Percentiles rank a stretch among this genome's conserved stretches.
Conservation (phyloP, 306 rosid species). For the Lathyrus tuberosus region DNA sequence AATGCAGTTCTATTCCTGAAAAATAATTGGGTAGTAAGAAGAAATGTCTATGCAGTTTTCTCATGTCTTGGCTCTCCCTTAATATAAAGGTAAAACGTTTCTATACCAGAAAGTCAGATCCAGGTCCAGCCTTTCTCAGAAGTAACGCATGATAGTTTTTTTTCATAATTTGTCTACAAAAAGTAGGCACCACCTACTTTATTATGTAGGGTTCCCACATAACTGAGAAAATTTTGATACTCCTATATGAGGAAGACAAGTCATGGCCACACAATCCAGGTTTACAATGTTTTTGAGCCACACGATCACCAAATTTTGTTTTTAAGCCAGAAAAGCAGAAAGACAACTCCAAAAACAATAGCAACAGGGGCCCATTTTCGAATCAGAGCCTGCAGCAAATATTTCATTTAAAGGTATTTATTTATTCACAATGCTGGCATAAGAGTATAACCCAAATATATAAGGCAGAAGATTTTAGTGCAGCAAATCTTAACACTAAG, state of each 20-base stretch:
- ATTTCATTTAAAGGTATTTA: slow-evolving; percentile 33
- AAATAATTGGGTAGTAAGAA: slow-evolving; percentile 36
- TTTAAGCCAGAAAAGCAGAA: slow-evolving; percentile 95
- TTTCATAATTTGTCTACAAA: slow-evolving; percentile 37
- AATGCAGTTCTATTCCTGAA: slow-evolving; percentile 36
- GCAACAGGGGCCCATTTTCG: slow-evolving; percentile 99
- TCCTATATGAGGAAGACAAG: slow-evolving; percentile 34
- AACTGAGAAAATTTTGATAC: slow-evolving; percentile 33
- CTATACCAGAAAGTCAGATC: slow-evolving; percentile 40
- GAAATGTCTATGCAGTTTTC: slow-evolving; percentile 46
- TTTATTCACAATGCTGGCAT: slow-evolving; percentile 14
- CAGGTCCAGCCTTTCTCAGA: slow-evolving; percentile 37
- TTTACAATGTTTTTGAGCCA: background rate
- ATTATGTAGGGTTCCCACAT: slow-evolving; percentile 18
- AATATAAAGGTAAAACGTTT: slow-evolving; percentile 32
- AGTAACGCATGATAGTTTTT: slow-evolving; percentile 29
- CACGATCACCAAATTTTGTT: slow-evolving; percentile 79
- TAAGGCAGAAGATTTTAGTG: slow-evolving; percentile 25
- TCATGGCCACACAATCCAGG: slow-evolving; percentile 32
- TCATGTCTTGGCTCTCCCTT: slow-evolving; percentile 44
- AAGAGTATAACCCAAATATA: slow-evolving; percentile 18
- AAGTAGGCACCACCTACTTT: slow-evolving; percentile 30
- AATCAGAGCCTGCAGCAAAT: slow-evolving; percentile 73
- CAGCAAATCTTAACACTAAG: background rate
- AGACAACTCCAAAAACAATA: slow-evolving; percentile 93